Evolutionary conservation across 202 grass and related monocot genomes (phyloP).

Genomic region (Sporobolus alterniflorus): DNA sequence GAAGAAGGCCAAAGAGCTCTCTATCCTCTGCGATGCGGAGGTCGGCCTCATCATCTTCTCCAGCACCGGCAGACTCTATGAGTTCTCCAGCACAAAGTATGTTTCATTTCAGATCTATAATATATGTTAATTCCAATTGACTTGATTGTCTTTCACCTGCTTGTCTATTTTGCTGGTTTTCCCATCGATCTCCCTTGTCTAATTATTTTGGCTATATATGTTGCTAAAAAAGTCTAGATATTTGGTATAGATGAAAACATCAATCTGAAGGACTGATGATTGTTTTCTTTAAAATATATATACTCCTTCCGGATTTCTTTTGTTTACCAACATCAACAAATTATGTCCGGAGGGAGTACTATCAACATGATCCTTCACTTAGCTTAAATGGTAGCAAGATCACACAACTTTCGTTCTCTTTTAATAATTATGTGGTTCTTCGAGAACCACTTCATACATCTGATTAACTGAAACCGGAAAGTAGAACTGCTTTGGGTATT

Average conservation of each 20-base stretch:
- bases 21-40: constrained; percentile 62
- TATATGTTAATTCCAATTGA: neutral
- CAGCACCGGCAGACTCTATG: constrained; percentile 58
- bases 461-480: neutral
- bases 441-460: neutral
- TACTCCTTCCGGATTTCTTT: no score
- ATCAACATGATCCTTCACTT: neutral
- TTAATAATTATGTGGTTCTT: neutral
- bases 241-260: neutral
- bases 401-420: neutral
- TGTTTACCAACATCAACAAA: no score
- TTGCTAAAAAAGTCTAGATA: neutral
- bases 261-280: neutral
- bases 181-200: neutral
- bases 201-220: neutral
- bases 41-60: constrained; percentile 61
- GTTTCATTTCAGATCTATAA: neutral
- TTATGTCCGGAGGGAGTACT: neutral
- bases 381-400: neutral
- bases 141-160: neutral
- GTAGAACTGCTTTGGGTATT: neutral
- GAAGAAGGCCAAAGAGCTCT: constrained; percentile 67
- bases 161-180: neutral
- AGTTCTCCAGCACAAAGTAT: constrained; percentile 62
- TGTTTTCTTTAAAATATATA: neutral